Conservation (phyloP, 208 protist genomes). For the Crithidia mellificae region DNA sequence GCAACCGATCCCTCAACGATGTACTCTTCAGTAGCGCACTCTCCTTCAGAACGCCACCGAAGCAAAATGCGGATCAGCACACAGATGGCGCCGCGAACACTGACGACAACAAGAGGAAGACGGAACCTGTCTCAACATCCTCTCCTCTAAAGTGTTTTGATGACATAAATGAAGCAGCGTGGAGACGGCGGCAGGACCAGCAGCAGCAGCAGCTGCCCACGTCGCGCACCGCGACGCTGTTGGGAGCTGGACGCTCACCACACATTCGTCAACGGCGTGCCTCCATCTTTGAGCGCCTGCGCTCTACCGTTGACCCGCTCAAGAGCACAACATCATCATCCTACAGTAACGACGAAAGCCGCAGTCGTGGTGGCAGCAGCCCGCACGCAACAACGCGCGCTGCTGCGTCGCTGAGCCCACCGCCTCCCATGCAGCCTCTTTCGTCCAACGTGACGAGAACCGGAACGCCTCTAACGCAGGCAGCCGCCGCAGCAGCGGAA, state of each 20-base stretch:
- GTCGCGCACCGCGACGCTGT: background rate
- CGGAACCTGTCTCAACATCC: background rate
- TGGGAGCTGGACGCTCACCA: background rate
- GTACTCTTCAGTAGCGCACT: background rate
- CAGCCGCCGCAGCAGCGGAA: background rate
- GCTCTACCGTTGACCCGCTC: too few relatives aligned
- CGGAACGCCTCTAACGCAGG: background rate
- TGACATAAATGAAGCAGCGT: background rate
- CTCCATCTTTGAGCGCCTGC: slow-evolving; percentile 31
- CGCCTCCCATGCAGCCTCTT: slow-evolving; percentile 8
- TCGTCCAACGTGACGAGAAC: background rate
- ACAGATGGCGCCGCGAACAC: too few relatives aligned
- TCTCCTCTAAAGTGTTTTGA: slow-evolving; percentile 23
- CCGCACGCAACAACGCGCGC: background rate
- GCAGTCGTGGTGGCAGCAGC: background rate
- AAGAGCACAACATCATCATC: too few relatives aligned
- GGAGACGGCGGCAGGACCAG: background rate
- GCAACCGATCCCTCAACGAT: background rate
- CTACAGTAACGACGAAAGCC: background rate
- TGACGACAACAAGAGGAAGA: too few relatives aligned
- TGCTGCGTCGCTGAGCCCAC: background rate
- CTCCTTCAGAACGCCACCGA: too few relatives aligned
- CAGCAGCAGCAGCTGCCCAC: background rate
- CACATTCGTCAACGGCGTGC: slow-evolving; percentile 18
- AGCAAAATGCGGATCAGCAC: too few relatives aligned